Percentiles rank a stretch among this genome's conserved stretches.
These are phyloP conservation scores for Nicotiana sylvestris DNA, from an alignment of 257 asterid genomes.

Conservation along the genomic window DNA sequence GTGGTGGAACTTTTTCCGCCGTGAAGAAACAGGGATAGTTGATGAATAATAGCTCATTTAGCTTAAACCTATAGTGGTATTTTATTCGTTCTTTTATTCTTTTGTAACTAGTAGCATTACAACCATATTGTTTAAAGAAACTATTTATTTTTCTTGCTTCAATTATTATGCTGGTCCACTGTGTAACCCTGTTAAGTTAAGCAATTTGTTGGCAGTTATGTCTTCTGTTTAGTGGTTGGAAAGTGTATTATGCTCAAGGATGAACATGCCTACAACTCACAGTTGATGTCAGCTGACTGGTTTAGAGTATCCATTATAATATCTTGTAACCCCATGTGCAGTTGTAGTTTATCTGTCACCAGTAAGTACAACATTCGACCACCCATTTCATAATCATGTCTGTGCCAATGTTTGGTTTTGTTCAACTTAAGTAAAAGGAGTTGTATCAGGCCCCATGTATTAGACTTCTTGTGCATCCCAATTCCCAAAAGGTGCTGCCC, in stretches of 20 bases:
- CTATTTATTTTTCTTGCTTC: neutral
- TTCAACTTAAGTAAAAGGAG: neutral
- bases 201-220: neutral
- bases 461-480: too few relatives aligned
- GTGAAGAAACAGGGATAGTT: neutral
- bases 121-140: constrained; percentile 7
- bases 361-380: neutral
- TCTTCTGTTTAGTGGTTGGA: neutral
- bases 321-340: neutral
- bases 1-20: neutral
- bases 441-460: neutral
- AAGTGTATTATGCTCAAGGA: neutral
- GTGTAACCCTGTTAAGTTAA: neutral
- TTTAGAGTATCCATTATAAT: neutral
- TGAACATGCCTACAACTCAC: constrained; percentile 13
- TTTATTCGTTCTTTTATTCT: constrained; percentile 10
- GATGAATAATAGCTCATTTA: constrained; percentile 10
- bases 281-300: neutral
- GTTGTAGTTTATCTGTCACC: neutral
- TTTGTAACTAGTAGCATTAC: constrained; percentile 1
- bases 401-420: neutral
- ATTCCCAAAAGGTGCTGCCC: too few relatives aligned
- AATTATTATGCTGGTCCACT: neutral
- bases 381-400: neutral
- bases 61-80: constrained; percentile 2